phyloP scores from a whole-genome alignment of 352 stramenopile genomes.

The Blastocystis sp. region DNA sequence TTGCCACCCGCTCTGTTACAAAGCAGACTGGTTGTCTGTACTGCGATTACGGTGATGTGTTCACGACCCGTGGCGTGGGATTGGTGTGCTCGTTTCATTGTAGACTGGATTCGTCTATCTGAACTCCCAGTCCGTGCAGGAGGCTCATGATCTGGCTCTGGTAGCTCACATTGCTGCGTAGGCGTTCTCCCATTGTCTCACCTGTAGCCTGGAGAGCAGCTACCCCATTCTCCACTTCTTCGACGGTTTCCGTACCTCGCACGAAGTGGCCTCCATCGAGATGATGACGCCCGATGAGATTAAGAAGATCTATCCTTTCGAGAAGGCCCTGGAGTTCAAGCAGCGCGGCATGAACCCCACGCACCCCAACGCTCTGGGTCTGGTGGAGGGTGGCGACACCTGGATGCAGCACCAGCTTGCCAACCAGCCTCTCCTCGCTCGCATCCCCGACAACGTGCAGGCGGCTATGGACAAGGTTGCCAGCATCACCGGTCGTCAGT shows the following conservation, averaged over 20 bases:
- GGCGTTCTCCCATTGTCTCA: not conserved
- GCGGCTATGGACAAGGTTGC: constrained; percentile 69
- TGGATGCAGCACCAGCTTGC: not conserved
- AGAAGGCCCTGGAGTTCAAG: constrained; percentile 47
- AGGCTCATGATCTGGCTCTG: constrained; percentile 70
- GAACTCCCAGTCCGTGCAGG: constrained; percentile 66
- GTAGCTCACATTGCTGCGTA: constrained; percentile 68
- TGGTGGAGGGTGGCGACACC: not conserved
- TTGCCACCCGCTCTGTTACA: constrained; percentile 68
- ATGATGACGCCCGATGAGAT: constrained; percentile 63
- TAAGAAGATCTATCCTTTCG: constrained; percentile 60
- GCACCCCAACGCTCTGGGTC: not conserved
- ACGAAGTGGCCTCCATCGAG: constrained; percentile 65
- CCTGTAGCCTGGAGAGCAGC: constrained; percentile 58
- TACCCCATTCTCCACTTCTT: constrained; percentile 72
- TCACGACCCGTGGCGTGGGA: constrained; percentile 64
- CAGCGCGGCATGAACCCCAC: constrained; percentile 49
- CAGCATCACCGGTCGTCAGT: constrained; percentile 68
- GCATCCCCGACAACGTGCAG: constrained; percentile 67
- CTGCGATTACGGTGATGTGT: constrained; percentile 76
- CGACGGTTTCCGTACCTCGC: constrained; percentile 66
- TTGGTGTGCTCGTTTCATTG: constrained; percentile 66
- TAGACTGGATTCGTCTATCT: constrained; percentile 68
- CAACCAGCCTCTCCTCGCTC: constrained; percentile 31
- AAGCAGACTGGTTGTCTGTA: constrained; percentile 65